Evolutionary conservation across 176 grass and related monocot species (phyloP), one percentile per base, ranked within the genome.

Genomic region (Canna indica): DNA sequence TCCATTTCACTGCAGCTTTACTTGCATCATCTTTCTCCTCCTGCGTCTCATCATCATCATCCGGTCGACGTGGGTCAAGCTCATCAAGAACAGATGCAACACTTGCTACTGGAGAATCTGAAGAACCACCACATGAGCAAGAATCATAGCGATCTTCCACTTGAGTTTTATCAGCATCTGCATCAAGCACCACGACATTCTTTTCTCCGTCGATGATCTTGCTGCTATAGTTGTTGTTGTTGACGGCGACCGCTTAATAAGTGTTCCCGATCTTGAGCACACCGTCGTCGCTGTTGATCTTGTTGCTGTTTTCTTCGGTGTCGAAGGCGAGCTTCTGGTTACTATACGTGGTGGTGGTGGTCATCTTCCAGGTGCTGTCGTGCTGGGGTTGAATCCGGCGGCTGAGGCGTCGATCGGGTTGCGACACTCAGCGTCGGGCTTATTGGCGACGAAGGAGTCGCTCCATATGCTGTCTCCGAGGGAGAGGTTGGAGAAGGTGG

Each of bases 391-490:
- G 60, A 33, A 33, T 14, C 22, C 68, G 7, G 68, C n/a, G n/a
- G n/a, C 73, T 0, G 84, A 76, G 0, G 76, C 63, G 25, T 61
- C n/a, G 46, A 22, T n/a, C n/a, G n/a, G 20, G 52, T 82, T 82
- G 45, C 75, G 69, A 46, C 81, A 70, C 9, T 69, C 66, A 39
- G 48, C 18, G 81, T 73, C 83, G 73, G 75, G 78, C 3, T 67
- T 74, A 47, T 44, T 33, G 32, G 28, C 7, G 63, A 11, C 6
- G 63, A 29, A 66, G 63, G 63, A n/a, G 63, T 81, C 78, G 54
- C 74, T 83, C 94, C 94, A 99, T 82, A 99, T 99, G 75, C 80
- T 87, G 68, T 90, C 90, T 13, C 84, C 94, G 69, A 99, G 77
- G 25, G 90, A 99, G 44, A 99, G 86, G 39, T 60, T 75, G 15